Base-by-base conservation (phyloP, 345 rosid genomes). In the Linum lewisii region DNA sequence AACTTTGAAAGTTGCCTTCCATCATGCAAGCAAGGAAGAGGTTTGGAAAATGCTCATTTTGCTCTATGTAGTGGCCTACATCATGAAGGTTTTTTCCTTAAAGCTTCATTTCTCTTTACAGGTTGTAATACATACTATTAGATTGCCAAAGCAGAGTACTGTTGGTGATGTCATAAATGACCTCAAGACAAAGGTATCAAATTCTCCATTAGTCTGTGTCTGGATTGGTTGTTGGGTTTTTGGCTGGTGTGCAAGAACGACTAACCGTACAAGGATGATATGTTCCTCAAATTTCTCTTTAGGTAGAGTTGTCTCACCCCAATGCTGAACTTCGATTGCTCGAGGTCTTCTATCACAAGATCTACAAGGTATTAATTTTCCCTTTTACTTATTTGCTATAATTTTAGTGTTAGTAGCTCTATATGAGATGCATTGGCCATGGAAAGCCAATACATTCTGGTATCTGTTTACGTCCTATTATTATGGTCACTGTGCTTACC, bases 281-380 rank as follows among this genome's bases (percentile, higher is more conserved):
- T 19, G 11, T 26, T 9, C 42, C 18, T 42, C 16, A 7, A 1
- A 4, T 0, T 47, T 38, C 18, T 47, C 9, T 23, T 29, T 54
- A 72, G 72, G 76, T 72, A 36, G 76, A 72, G 63, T 53, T 67
- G 61, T 72, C 76, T 59, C 64, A 72, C 55, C 72, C 72, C 15
- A 63, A 20, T 63, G 69, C 76, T 44, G 76, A 72, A 67, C 76
- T 72, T 60, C 59, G 76, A 51, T 59, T 72, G 64, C 76, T 72
- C 21, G 76, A 72, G 61, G 76, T 72, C 49, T 72, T 72, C 68
- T 72, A 72, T 56, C 76, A 72, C 62, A 72, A 72, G 69, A 72
- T 72, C 57, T 72, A 72, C 66, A 72, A 72, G 76, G 76, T 72
- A 63, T 55, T 26, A 10, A 7, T 16, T 54, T 4, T 29, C 34